Base-by-base conservation (phyloP, 1,284 basidiomycete species). In the Agaricales sp. region DNA sequence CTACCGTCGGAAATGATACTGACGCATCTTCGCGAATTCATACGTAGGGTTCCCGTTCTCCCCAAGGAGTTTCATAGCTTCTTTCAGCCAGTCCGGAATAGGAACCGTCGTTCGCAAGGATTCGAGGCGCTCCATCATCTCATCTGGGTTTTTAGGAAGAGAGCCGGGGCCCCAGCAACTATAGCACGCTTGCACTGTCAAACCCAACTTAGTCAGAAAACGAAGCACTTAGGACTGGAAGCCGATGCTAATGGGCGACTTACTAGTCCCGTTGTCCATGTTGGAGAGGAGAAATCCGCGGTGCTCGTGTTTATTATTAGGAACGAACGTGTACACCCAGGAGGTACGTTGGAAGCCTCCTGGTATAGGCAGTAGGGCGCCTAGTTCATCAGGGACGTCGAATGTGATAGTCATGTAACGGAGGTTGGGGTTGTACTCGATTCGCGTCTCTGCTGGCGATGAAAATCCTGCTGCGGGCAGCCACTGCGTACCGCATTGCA, bases 291-390 rank as follows among this genome's bases (percentile, higher is more conserved):
- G 19, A 16, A 41, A 41, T 20, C 39, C 39, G 8, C 39, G 13
- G 18, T 41, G 39, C 39, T 41, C 39, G 19, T 8, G 13, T 16
- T 41, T 41, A 6, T 6, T 8, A n/a, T 41, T 8, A 16, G 39
- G n/a, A 41, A 41, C 39, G 18, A 41, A 20, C 39, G 39, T 41
- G 19, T 41, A 41, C 39, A 41, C 18, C n/a, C 13, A 41, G 39
- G 6, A 8, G 4, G 39, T 8, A 8, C 18, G 13, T 20, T 41
- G 8, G n/a, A 4, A 41, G 6, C 39, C 39, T 11, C 39, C 39
- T 11, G 39, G 39, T 11, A 41, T 41, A n/a, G 39, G 39, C 4
- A 41, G 19, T 6, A 20, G 13, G 4, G 6, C 39, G 4, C 39
- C 39, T 16, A 41, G 19, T 20, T 41, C 39, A 41, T 8, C n/a